A percentile compares a stretch with the other conserved stretches of the same genome.
These are phyloP conservation scores for Beauveria scarabaeidicola DNA, from an alignment of 2,329 filamentous ascomycete genomes.

Conservation along the genomic window DNA sequence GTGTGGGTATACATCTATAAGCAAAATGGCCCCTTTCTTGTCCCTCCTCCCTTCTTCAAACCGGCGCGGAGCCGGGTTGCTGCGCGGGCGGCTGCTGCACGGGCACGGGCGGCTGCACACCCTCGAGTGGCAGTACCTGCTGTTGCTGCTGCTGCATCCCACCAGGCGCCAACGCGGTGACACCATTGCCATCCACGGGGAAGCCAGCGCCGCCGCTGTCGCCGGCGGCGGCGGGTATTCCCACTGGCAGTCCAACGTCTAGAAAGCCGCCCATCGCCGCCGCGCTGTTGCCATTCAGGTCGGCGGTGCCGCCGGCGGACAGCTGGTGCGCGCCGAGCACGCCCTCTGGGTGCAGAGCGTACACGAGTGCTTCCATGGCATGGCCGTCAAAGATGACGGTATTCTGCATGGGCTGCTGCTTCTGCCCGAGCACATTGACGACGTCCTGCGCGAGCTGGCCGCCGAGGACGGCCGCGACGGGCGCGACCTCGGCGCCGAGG, in stretches of 20 bases:
- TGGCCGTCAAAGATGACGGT: conserved; percentile 87
- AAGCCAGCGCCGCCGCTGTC: not conserved
- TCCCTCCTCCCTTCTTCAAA: not conserved
- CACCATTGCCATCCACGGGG: not conserved
- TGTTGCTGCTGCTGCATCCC: not conserved
- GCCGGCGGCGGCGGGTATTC: not conserved
- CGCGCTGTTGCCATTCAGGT: not conserved
- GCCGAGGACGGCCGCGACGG: conserved; percentile 81
- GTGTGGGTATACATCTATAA: too few species aligned
- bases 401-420: conserved; percentile 94
- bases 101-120: not conserved
- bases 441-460: conserved; percentile 91
- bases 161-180: not conserved
- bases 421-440: conserved; percentile 86
- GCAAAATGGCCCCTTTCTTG: too few species aligned
- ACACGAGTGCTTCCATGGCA: conserved; percentile 67
- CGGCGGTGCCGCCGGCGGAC: conserved; percentile 15
- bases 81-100: not conserved
- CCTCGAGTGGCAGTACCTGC: not conserved
- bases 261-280: not conserved
- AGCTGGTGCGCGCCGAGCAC: conserved; percentile 42
- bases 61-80: conserved; percentile 2
- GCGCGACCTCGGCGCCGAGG: conserved; percentile 72
- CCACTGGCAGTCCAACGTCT: too few species aligned
- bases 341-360: conserved; percentile 67